Base-by-base conservation (phyloP, 192 early-diverging fungal genomes). In the Fimicolochytrium jonesii region DNA sequence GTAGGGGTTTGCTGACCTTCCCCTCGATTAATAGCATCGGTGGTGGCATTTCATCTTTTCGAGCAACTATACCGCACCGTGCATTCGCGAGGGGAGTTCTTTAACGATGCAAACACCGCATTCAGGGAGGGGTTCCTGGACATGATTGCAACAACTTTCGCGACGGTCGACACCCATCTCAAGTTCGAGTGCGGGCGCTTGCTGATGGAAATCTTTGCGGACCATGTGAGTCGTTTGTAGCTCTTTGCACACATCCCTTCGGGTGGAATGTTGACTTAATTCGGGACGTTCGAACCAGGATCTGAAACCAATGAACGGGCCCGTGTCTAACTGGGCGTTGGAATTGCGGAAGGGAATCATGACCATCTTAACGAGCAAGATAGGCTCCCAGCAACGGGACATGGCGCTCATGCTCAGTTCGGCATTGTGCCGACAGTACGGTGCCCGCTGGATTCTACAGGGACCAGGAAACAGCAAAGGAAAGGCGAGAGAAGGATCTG, bases 311-410 rank as follows among this genome's bases (percentile, higher is more conserved):
- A n/a, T n/a, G n/a, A n/a, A n/a, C n/a, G n/a, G n/a, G n/a, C 15
- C 48, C 11, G 3, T 64, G 53, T 48, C 60, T 0, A 6, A 10
- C 6, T 64, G 64, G 64, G 54, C 41, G 15, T 13, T 35, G 33
- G 41, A 66, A 13, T 23, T 58, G 11, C 53, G 56, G 17, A 13
- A 48, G 18, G 64, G 64, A 1, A 6, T 66, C 4, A 66, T 33
- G 43, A 32, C 25, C 26, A 39, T 66, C 2, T 26, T 58, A 17
- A 20, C 55, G 23, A 66, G 64, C 47, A 66, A 66, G 22, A 44
- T 66, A 25, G 51, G 37, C 32, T 17, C 22, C 1, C 15, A 29
- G 17, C 55, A 57, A 10, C 53, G 64, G 1, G 64, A 66, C 30
- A 15, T 57, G 2, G 44, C 55, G 7, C 34, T 66, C 15, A 20